Evolutionary conservation across 768 basidiomycete species (phyloP), one percentile per base, ranked within the genome.

Genomic region (Imleria badia): DNA sequence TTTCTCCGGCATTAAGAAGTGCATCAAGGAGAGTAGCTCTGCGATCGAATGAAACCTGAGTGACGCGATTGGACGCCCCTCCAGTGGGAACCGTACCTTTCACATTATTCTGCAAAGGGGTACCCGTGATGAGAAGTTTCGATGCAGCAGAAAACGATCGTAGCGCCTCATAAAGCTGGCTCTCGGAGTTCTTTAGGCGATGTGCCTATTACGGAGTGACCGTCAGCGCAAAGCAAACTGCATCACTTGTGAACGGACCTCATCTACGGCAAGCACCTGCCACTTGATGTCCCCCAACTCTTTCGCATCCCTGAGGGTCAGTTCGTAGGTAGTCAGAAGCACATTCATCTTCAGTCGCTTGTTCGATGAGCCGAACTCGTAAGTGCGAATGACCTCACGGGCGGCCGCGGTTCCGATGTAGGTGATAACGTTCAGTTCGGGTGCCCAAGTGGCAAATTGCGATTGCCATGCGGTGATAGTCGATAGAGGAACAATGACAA

Each of bases 381-480:
- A 90, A 35, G 81, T 84, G 33, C 97, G 86, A 61, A 98, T 98
- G 55, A 95, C 89, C 61, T 93, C 89, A 44, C 97, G 90, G 6
- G 92, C 86, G 5, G 83, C 67, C 1, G 90, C 89, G 15, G 87
- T 94, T 38, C 97, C 97, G 61, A 93, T 95, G 73, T 98, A 98
- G 20, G 91, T 92, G 75, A 98, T 90, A 53, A 98, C 93, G 72
- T 98, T 97, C 68, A 98, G 77, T 56, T 94, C 95, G 12, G 97
- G 97, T 6, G 95, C 92, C 97, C 97, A 99, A 15, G 85, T 79
- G 39, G 83, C 82, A 71, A 99, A 97, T 69, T 98, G 95, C 46
- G 82, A 84, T 73, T 98, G 94, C 97, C 97, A 99, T 13, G 97
- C 96, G 3, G 95, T 93, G 63, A 98, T 94, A 9, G 97, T 99